These are phyloP conservation scores for Daldinia concentrica DNA, from an alignment of 495 filamentous ascomycete genomes.

Conservation along the genomic window DNA sequence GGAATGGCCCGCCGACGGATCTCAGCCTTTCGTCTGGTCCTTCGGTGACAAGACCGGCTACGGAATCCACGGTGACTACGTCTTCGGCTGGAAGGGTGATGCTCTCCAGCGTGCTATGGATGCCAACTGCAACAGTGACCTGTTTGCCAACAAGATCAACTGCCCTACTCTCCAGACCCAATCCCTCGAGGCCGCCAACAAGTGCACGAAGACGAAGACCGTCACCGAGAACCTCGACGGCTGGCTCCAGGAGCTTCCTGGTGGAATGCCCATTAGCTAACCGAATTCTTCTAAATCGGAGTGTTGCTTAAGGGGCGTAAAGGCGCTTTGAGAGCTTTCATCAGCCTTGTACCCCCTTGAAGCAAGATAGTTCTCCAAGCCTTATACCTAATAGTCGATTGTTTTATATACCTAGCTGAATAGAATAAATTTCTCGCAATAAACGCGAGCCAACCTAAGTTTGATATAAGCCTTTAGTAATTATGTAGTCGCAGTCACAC, in stretches of 20 bases:
- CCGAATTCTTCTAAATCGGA: neutral
- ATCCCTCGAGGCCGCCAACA: conserved; percentile 47
- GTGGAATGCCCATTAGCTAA: conserved; percentile 44
- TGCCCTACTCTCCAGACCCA: conserved; percentile 54
- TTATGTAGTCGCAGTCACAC: too few species aligned
- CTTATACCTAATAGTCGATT: conserved; percentile 19
- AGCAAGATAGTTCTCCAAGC: neutral
- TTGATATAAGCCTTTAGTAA: too few species aligned
- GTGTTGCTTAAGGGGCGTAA: neutral
- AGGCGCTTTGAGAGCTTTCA: neutral
- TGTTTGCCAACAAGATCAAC: conserved; percentile 48
- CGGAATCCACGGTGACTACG: conserved; percentile 55
- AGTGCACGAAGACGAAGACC: conserved; percentile 49
- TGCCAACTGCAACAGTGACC: conserved; percentile 52
- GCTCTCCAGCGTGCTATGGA: conserved; percentile 54
- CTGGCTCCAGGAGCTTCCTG: conserved; percentile 46
- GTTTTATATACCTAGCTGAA: conserved; percentile 9
- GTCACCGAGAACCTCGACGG: conserved; percentile 48
- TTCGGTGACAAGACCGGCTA: conserved; percentile 55
- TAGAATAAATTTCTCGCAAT: conserved; percentile 6
- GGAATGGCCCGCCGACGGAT: conserved; percentile 51
- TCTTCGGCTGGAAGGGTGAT: conserved; percentile 58
- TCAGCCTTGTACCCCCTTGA: neutral
- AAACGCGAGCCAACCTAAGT: too few species aligned
- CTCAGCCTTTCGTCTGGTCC: conserved; percentile 55